Conservation (phyloP, 306 rosid genomes). For the Rosa persica region DNA sequence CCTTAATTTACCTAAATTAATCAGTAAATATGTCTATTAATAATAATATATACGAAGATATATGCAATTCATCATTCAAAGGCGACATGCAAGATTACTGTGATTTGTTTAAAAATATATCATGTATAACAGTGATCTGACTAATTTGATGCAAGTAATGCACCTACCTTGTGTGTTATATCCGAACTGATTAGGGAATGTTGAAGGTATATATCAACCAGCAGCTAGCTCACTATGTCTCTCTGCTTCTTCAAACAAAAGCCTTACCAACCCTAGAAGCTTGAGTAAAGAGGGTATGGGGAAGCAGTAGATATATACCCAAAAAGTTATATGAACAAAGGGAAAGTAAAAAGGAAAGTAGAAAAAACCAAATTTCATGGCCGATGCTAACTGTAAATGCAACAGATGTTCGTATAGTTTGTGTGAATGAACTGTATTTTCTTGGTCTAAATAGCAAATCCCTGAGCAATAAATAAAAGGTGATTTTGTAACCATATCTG, state of each 20-base stretch:
- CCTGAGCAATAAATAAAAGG: not conserved
- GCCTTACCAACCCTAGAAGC: not conserved
- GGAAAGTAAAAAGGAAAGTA: not conserved
- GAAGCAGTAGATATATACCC: not conserved
- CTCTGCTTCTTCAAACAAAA: not conserved
- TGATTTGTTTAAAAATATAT: not conserved
- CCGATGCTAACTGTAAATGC: not conserved
- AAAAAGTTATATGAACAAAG: not conserved
- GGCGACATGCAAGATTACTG: not conserved
- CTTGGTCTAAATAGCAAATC: not conserved
- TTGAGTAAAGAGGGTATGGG: not conserved
- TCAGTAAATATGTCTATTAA: not conserved
- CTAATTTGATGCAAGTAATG: not conserved
- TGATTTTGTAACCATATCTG: not conserved
- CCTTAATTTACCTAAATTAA: not conserved
- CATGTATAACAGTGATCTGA: not conserved
- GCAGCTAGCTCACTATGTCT: not conserved
- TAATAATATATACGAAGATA: not conserved
- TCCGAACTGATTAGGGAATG: not conserved
- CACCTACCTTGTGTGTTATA: not conserved
- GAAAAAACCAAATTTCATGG: not conserved
- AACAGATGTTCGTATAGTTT: not conserved
- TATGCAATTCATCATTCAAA: not conserved
- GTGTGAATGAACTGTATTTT: not conserved
- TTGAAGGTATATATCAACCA: not conserved